Percentiles rank a stretch among this genome's conserved stretches.
Evolutionary conservation across 139 green algal species (phyloP).

Genomic region (Volvox africanus): DNA sequence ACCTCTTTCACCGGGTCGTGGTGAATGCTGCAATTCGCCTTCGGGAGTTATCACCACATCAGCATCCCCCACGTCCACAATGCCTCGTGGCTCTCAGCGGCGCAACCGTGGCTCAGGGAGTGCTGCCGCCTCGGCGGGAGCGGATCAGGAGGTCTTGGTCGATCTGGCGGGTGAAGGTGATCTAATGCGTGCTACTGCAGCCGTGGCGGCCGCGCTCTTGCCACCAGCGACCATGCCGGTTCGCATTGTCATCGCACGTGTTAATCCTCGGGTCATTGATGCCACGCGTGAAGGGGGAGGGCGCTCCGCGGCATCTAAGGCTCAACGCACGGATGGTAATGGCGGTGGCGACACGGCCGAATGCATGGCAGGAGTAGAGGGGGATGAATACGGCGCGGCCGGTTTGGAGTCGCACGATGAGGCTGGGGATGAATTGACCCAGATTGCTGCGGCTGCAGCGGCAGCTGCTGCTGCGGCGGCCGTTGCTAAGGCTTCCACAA

Average conservation of each 20-base stretch:
- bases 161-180: conserved; percentile 32
- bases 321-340: neutral
- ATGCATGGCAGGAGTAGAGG: neutral
- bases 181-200: conserved; percentile 10
- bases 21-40: neutral
- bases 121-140: neutral
- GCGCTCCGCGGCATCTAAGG: neutral
- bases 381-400: neutral
- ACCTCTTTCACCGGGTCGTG: neutral
- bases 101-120: neutral
- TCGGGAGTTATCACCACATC: neutral
- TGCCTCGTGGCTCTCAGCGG: neutral
- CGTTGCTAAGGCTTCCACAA: conserved; percentile 28
- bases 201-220: conserved; percentile 22
- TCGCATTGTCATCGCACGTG: neutral
- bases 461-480: conserved; percentile 21
- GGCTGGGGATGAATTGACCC: conserved; percentile 1
- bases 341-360: neutral
- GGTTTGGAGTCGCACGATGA: neutral
- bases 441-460: neutral
- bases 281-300: neutral
- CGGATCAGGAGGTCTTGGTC: neutral
- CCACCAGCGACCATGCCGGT: conserved; percentile 25
- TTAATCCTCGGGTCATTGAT: neutral
- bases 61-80: neutral